These are phyloP conservation scores for Millerozyma miso DNA, from an alignment of 805 yeast species.

Conservation along the genomic window DNA sequence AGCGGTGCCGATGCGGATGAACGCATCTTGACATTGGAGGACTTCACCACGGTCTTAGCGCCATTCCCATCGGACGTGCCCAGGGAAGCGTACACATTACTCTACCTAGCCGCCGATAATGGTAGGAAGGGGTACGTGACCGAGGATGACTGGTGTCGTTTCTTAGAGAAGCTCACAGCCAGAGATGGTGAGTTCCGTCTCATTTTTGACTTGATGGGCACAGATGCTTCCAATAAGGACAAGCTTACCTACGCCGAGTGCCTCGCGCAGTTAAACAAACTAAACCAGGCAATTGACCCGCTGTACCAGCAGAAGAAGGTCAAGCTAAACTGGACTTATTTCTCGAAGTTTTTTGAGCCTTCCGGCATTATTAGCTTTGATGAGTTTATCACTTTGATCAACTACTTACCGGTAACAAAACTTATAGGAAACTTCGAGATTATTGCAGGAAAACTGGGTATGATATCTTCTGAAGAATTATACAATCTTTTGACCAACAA, in stretches of 20 bases:
- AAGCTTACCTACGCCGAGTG: slow-evolving; percentile 32
- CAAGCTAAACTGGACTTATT: slow-evolving; percentile 42
- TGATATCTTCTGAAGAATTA: slow-evolving; percentile 28
- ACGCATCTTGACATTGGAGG: slow-evolving; percentile 28
- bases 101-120: slow-evolving; percentile 78
- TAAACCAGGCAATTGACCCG: slow-evolving; percentile 40
- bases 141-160: slow-evolving; percentile 67
- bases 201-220: slow-evolving; percentile 20
- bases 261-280: slow-evolving; percentile 27
- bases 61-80: slow-evolving; percentile 41
- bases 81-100: slow-evolving; percentile 41
- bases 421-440: slow-evolving; percentile 41
- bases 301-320: slow-evolving; percentile 35
- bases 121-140: slow-evolving; percentile 63
- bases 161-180: slow-evolving; percentile 48
- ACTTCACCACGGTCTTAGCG: slow-evolving; percentile 34
- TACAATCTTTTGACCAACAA: slow-evolving; percentile 30
- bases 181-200: slow-evolving; percentile 29
- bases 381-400: slow-evolving; percentile 38
- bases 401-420: slow-evolving; percentile 43
- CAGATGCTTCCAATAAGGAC: slow-evolving; percentile 7
- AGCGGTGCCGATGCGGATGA: slow-evolving; percentile 13
- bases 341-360: slow-evolving; percentile 38
- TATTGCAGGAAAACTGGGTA: slow-evolving; percentile 27
- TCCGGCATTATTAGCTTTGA: slow-evolving; percentile 31